Evolutionary conservation across 1,139 yeast species (phyloP).

Genomic region (Diutina pseudorugosa): DNA sequence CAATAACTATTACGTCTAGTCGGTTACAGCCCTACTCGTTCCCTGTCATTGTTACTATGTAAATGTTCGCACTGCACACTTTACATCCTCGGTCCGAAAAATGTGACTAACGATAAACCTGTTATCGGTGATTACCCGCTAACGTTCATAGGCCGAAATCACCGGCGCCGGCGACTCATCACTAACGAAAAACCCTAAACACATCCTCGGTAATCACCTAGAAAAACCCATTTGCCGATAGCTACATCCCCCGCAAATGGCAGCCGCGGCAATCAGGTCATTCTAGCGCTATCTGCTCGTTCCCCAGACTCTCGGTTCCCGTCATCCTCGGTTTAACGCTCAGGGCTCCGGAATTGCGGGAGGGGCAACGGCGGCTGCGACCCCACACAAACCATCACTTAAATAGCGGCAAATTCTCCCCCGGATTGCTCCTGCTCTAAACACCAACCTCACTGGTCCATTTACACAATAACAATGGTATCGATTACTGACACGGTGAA

Average conservation of each 20-base stretch:
- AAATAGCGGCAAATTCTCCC: neutral
- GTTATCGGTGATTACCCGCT: neutral
- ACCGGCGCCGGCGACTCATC: neutral
- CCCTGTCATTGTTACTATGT: too few species aligned
- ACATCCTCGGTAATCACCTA: neutral
- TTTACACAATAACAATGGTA: conserved; percentile 2
- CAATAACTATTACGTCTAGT: neutral
- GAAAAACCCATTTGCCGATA: too few species aligned
- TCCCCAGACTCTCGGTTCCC: neutral
- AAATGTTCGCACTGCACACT: neutral
- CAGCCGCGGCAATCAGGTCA: neutral
- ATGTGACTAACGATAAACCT: too few species aligned
- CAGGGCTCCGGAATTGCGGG: neutral
- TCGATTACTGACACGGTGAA: conserved; percentile 8
- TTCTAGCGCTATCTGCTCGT: neutral
- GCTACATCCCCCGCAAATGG: neutral
- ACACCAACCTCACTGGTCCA: neutral
- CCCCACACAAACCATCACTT: neutral
- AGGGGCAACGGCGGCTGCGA: neutral
- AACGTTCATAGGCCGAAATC: neutral
- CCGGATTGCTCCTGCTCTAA: neutral
- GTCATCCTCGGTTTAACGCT: neutral
- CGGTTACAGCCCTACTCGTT: too few species aligned
- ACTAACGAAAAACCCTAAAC: neutral
- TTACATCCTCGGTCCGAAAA: neutral